Conservation (phyloP, 1,284 basidiomycete genomes). For the Cryptococcus wingfieldii region DNA sequence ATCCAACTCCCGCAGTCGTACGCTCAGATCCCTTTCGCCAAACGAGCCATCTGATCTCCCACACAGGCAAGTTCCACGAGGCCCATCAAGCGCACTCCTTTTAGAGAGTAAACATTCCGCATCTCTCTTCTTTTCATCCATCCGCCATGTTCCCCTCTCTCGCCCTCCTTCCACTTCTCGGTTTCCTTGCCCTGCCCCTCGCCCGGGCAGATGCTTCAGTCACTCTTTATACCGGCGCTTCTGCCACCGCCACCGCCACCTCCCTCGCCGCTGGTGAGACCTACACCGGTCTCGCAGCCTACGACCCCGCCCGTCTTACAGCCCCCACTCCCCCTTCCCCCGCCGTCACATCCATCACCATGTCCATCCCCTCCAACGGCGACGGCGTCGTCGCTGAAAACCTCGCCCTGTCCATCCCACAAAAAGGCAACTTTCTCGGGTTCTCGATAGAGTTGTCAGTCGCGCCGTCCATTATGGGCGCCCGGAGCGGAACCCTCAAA, state of each 20-base stretch:
- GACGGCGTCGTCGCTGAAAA: conserved; percentile 18
- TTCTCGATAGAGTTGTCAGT: conserved; percentile 71
- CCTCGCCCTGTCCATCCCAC: conserved; percentile 49
- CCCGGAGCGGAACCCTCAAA: conserved; percentile 41
- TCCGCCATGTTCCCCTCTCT: not conserved
- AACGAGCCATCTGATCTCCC: not conserved
- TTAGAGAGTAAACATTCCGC: not conserved
- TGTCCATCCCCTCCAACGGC: conserved; percentile 24
- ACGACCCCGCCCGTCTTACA: conserved; percentile 35
- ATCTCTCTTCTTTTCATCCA: not conserved
- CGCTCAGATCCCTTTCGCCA: too few species aligned
- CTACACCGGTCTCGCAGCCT: conserved; percentile 38
- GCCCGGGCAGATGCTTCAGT: conserved; percentile 1
- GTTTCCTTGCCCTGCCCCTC: not conserved
- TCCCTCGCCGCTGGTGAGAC: conserved; percentile 16
- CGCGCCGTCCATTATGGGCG: conserved; percentile 59
- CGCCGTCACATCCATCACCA: conserved; percentile 23
- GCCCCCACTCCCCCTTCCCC: conserved; percentile 33
- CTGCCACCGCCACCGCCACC: conserved; percentile 12
- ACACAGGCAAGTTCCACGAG: not conserved
- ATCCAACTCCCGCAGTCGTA: too few species aligned
- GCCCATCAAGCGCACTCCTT: not conserved
- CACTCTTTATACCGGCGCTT: conserved; percentile 26
- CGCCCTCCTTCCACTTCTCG: conserved; percentile 1
- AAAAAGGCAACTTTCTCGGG: conserved; percentile 61